A percentile compares a stretch with the other conserved stretches of the same genome.
Conservation (phyloP, 305 asterid genomes). For the Caryopteris hybrid region DNA sequence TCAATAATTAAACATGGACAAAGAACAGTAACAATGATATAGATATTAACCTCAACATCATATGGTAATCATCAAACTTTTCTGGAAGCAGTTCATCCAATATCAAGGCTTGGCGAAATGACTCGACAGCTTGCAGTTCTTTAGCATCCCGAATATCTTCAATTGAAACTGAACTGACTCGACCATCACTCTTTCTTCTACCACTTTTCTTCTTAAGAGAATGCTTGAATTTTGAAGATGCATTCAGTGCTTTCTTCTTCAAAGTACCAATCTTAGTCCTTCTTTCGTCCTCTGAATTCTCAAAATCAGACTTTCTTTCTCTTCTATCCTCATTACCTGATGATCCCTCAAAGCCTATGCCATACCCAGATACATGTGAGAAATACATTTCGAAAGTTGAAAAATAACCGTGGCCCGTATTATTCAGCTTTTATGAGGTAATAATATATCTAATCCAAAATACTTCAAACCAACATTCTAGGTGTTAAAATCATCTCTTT, state of each 20-base stretch:
- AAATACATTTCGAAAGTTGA: background rate
- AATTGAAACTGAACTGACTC: slow-evolving; percentile 90
- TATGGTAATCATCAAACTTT: slow-evolving; percentile 80
- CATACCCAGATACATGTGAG: slow-evolving; percentile 13
- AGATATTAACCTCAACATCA: slow-evolving; percentile 73
- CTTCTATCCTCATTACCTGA: slow-evolving; percentile 73
- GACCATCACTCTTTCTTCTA: slow-evolving; percentile 78
- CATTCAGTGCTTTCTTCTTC: slow-evolving; percentile 83
- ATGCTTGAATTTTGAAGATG: slow-evolving; percentile 90
- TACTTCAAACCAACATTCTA: background rate
- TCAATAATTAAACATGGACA: slow-evolving; percentile 1
- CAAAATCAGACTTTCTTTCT: slow-evolving; percentile 79
- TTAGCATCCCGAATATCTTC: slow-evolving; percentile 91
- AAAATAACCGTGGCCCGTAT: background rate
- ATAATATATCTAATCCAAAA: background rate
- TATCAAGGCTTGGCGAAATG: slow-evolving; percentile 79
- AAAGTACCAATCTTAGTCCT: slow-evolving; percentile 67
- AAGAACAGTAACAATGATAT: slow-evolving; percentile 9
- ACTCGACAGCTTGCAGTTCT: slow-evolving; percentile 83
- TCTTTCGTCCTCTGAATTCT: slow-evolving; percentile 78
- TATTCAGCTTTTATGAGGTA: slow-evolving; percentile 5
- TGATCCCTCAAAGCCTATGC: slow-evolving; percentile 72
- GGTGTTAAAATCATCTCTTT: no score
- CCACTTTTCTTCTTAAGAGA: slow-evolving; percentile 91
- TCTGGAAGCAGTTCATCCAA: slow-evolving; percentile 81